Conservation (phyloP, 2,329 filamentous ascomycete genomes). For the Colletotrichum shisoi region DNA sequence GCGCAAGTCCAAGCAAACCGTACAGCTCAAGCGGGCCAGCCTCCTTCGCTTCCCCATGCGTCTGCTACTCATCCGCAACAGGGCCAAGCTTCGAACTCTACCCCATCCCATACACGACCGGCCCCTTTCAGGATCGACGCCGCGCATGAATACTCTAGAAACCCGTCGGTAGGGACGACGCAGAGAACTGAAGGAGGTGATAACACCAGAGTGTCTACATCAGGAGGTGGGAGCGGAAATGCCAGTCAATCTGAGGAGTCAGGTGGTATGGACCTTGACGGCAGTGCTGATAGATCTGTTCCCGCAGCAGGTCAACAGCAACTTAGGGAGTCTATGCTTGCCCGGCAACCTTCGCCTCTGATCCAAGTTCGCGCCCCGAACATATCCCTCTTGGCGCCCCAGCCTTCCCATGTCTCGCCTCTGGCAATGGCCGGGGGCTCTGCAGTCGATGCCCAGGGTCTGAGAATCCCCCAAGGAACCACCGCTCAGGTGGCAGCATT, state of each 20-base stretch:
- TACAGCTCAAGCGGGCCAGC: constrained; percentile 13
- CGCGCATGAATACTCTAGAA: constrained; percentile 20
- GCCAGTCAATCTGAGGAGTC: constrained; percentile 55
- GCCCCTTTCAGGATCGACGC: constrained; percentile 1
- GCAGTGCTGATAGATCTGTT: constrained; percentile 39
- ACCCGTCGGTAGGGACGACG: constrained; percentile 37
- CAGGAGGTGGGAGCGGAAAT: constrained; percentile 51
- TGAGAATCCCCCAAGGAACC: constrained; percentile 50
- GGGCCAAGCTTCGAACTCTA: constrained; percentile 34
- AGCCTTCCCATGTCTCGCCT: constrained; percentile 73
- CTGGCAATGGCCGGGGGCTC: constrained; percentile 57
- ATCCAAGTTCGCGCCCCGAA: constrained; percentile 72
- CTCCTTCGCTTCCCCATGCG: constrained; percentile 27
- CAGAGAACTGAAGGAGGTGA: constrained; percentile 24
- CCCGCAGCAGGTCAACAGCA: constrained; percentile 28
- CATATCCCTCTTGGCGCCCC: constrained; percentile 75
- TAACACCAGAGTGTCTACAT: constrained; percentile 46
- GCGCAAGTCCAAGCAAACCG: constrained; percentile 23
- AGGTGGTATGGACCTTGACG: constrained; percentile 43
- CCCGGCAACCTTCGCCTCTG: constrained; percentile 64
- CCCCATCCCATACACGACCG: constrained; percentile 21
- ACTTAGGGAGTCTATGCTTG: constrained; percentile 30
- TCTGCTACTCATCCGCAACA: constrained; percentile 40
- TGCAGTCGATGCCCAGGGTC: constrained; percentile 46
- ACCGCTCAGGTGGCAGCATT: constrained; percentile 66